These are phyloP conservation scores for Vaccinium corymbosum DNA, from an alignment of 148 eudicot genomes.

Conservation along the genomic window DNA sequence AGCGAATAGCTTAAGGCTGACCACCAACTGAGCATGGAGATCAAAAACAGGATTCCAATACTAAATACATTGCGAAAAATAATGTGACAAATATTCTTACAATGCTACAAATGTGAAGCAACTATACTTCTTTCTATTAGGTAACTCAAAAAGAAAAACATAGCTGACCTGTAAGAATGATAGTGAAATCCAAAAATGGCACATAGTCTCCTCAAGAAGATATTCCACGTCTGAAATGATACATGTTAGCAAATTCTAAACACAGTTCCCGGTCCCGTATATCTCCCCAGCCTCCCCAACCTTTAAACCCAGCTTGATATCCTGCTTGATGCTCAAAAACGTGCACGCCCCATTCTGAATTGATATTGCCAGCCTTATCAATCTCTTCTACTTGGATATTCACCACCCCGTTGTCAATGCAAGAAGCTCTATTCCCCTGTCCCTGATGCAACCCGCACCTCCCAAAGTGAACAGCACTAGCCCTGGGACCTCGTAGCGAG, in stretches of 20 bases:
- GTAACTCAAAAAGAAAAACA: conserved; percentile 10
- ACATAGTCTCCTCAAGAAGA: conserved; percentile 19
- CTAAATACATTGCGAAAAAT: neutral
- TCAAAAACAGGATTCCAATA: neutral
- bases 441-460: conserved; percentile 97
- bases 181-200: neutral
- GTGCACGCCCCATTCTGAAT: conserved; percentile 58
- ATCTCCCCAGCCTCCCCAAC: conserved; percentile 99
- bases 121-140: neutral
- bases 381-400: conserved; percentile 50
- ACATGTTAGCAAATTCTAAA: conserved; percentile 80
- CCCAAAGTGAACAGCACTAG: conserved; percentile 92
- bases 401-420: conserved; percentile 62
- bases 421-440: conserved; percentile 50
- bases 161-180: conserved; percentile 12
- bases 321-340: conserved; percentile 59
- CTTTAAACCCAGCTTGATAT: conserved; percentile 81
- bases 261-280: conserved; percentile 68
- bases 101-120: neutral
- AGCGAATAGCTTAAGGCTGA: neutral
- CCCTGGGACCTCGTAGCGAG: conserved; percentile 75
- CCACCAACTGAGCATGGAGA: conserved; percentile 1
- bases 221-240: conserved; percentile 20
- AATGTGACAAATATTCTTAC: neutral
- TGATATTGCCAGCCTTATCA: conserved; percentile 58